A percentile compares a stretch with the other conserved stretches of the same genome.
These are phyloP conservation scores for Rhizopogon roseolus DNA, from an alignment of 768 basidiomycete genomes.

Conservation along the genomic window DNA sequence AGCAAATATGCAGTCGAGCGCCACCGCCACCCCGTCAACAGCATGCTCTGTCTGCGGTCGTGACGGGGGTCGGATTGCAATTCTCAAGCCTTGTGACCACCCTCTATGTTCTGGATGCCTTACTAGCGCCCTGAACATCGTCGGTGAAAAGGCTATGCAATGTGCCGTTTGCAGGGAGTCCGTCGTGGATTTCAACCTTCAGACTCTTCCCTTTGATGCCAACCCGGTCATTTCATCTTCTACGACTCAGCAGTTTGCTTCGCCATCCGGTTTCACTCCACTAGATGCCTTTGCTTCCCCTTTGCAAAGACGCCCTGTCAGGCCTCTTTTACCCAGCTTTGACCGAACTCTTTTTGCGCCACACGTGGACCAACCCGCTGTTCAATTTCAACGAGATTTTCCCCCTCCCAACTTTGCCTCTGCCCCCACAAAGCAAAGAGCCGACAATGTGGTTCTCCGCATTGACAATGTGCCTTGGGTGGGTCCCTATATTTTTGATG, in stretches of 20 bases:
- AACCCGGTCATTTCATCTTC: slow-evolving; percentile 13
- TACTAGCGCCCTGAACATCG: slow-evolving; percentile 84
- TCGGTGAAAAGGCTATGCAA: slow-evolving; percentile 84
- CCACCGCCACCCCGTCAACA: slow-evolving; percentile 8
- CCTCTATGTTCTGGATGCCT: slow-evolving; percentile 76
- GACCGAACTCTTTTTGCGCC: slow-evolving; percentile 22
- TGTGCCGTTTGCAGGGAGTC: slow-evolving; percentile 74
- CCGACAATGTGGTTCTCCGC: slow-evolving; percentile 59
- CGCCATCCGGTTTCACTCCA: slow-evolving; percentile 7
- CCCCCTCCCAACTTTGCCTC: slow-evolving; percentile 8
- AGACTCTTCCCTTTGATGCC: slow-evolving; percentile 20
- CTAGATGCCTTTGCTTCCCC: slow-evolving; percentile 15
- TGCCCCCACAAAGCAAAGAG: slow-evolving; percentile 9
- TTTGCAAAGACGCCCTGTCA: slow-evolving; percentile 19
- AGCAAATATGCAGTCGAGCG: slow-evolving; percentile 18
- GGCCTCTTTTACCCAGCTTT: slow-evolving; percentile 24
- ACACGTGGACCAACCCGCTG: slow-evolving; percentile 27
- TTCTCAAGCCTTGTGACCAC: slow-evolving; percentile 73
- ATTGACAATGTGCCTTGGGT: slow-evolving; percentile 93
- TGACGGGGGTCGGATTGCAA: slow-evolving; percentile 44
- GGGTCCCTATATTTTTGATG: slow-evolving; percentile 18
- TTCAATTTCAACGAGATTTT: slow-evolving; percentile 12
- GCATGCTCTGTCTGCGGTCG: slow-evolving; percentile 65
- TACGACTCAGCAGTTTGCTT: slow-evolving; percentile 5
- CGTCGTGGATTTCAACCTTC: slow-evolving; percentile 65